These are phyloP conservation scores for Backusella mclennaniae DNA, from an alignment of 192 early-diverging fungal species.

Conservation along the genomic window DNA sequence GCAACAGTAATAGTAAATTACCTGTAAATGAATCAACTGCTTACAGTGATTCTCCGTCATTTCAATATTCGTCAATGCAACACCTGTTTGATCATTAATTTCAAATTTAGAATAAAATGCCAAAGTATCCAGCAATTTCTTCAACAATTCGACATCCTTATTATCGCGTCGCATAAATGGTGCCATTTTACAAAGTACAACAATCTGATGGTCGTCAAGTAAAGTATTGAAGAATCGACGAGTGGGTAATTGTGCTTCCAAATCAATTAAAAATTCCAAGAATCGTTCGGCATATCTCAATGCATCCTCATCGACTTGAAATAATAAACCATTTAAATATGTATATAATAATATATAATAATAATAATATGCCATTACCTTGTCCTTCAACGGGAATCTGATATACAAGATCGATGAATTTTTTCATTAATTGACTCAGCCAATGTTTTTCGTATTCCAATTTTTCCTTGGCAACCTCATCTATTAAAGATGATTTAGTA, in stretches of 20 bases:
- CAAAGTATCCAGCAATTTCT: constrained; percentile 69
- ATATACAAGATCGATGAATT: constrained; percentile 61
- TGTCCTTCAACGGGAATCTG: constrained; percentile 48
- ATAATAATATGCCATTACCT: constrained; percentile 24
- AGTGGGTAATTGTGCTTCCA: constrained; percentile 88
- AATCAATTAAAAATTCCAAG: constrained; percentile 84
- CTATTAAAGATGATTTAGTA: neutral
- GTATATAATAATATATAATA: neutral
- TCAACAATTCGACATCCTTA: constrained; percentile 46
- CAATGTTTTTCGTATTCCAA: constrained; percentile 59
- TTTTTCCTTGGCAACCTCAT: constrained; percentile 49
- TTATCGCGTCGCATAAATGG: constrained; percentile 39
- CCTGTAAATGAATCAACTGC: constrained; percentile 67
- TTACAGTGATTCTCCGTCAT: constrained; percentile 62
- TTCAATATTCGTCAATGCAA: constrained; percentile 63
- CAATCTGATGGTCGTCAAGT: constrained; percentile 78
- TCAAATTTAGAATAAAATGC: constrained; percentile 75
- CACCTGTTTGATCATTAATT: constrained; percentile 80
- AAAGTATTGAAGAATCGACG: constrained; percentile 84
- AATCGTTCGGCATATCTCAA: constrained; percentile 67
- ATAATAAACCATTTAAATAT: neutral
- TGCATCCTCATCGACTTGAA: constrained; percentile 37
- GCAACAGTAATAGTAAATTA: neutral
- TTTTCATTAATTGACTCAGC: constrained; percentile 63
- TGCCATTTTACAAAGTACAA: constrained; percentile 49